phyloP scores from a whole-genome alignment of 1,284 basidiomycete genomes.

The Irpex rosettiformis region DNA sequence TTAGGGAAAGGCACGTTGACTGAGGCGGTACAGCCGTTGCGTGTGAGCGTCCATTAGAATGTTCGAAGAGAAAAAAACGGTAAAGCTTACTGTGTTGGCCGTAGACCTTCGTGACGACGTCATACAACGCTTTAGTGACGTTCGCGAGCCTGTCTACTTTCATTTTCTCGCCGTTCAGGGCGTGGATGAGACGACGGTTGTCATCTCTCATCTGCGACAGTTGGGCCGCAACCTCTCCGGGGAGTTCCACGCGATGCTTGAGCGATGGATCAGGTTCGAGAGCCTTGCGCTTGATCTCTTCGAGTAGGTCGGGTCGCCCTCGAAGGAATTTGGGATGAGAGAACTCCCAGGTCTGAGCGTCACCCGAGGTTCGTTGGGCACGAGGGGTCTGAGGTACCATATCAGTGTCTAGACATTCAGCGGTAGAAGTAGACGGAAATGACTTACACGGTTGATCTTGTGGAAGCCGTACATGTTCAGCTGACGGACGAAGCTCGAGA shows the following conservation, averaged over 20 bases:
- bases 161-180: conserved; percentile 46
- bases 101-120: conserved; percentile 48
- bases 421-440: neutral
- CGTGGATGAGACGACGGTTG: conserved; percentile 53
- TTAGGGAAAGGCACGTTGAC: conserved; percentile 58
- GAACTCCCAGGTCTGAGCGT: conserved; percentile 87
- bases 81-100: conserved; percentile 45
- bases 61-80: neutral
- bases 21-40: conserved; percentile 22
- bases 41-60: neutral
- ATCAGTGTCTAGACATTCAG: conserved; percentile 1
- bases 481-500: conserved; percentile 86
- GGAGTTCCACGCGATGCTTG: conserved; percentile 70
- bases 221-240: conserved; percentile 73
- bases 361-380: conserved; percentile 73
- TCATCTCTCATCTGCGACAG: conserved; percentile 66
- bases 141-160: conserved; percentile 36
- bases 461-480: conserved; percentile 90
- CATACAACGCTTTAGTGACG: conserved; percentile 51
- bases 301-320: conserved; percentile 76
- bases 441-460: conserved; percentile 73
- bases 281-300: conserved; percentile 84
- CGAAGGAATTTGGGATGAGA: conserved; percentile 84
- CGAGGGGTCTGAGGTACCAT: conserved; percentile 63
- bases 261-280: conserved; percentile 68